phyloP scores from a whole-genome alignment of 2,329 filamentous ascomycete species.

The Fusarium denticulatum region DNA sequence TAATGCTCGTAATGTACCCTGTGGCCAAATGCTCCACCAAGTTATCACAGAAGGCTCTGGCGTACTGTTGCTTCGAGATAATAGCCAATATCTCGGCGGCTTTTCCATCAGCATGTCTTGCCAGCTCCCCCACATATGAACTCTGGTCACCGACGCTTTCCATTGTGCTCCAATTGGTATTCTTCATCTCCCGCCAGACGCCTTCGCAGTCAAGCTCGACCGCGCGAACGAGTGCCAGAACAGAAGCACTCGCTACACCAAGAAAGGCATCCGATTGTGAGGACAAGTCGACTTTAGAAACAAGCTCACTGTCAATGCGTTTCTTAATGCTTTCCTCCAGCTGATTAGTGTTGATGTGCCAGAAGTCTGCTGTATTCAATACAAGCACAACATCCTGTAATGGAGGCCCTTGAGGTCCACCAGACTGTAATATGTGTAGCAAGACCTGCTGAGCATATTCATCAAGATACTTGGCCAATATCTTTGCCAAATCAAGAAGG shows the following conservation, averaged over 20 bases:
- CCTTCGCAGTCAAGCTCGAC: slow-evolving; percentile 86
- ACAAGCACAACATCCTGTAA: slow-evolving; percentile 85
- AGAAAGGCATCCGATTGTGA: slow-evolving; percentile 95
- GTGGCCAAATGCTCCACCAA: slow-evolving; percentile 88
- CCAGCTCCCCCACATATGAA: slow-evolving; percentile 85
- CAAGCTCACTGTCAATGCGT: slow-evolving; percentile 83
- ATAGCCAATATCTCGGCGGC: slow-evolving; percentile 79
- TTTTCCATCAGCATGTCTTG: slow-evolving; percentile 76
- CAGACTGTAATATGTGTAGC: slow-evolving; percentile 72
- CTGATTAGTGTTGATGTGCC: slow-evolving; percentile 91
- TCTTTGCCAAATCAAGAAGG: slow-evolving; percentile 83
- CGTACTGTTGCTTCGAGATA: slow-evolving; percentile 91
- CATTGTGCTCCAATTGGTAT: slow-evolving; percentile 93
- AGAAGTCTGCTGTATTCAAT: slow-evolving; percentile 97
- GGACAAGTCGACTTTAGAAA: slow-evolving; percentile 83
- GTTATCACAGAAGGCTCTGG: slow-evolving; percentile 93
- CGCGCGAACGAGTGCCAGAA: slow-evolving; percentile 83
- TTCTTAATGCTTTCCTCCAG: slow-evolving; percentile 94
- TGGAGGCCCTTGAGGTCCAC: slow-evolving; percentile 60
- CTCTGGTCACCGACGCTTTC: slow-evolving; percentile 94
- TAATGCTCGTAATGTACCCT: slow-evolving; percentile 83
- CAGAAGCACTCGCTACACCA: slow-evolving; percentile 88
- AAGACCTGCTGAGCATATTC: slow-evolving; percentile 95
- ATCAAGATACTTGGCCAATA: slow-evolving; percentile 91
- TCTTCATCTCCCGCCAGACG: slow-evolving; percentile 96